Conservation (phyloP, 1,139 yeast genomes). For the Geotrichum candidum region DNA sequence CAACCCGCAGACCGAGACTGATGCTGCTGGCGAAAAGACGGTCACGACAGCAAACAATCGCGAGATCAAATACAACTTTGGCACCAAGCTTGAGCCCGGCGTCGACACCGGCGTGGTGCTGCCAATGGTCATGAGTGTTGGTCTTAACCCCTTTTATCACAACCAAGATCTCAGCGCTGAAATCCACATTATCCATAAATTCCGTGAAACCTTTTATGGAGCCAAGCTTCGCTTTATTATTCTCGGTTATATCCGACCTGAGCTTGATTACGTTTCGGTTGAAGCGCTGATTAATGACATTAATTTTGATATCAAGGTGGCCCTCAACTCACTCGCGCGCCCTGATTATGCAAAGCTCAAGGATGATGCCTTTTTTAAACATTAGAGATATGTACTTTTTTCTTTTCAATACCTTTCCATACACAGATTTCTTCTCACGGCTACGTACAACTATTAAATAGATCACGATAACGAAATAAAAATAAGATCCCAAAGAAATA, state of each 20-base stretch:
- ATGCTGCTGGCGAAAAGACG: constrained; percentile 7
- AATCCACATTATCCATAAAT: constrained; percentile 76
- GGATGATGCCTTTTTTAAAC: constrained; percentile 19
- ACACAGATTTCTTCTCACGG: not conserved
- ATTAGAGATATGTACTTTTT: not conserved
- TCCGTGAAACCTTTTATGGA: constrained; percentile 69
- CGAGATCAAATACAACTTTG: constrained; percentile 52
- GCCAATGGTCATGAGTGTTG: constrained; percentile 94
- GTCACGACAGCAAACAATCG: constrained; percentile 17
- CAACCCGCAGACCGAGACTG: constrained; percentile 11
- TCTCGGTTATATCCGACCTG: constrained; percentile 88
- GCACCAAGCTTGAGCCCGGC: constrained; percentile 41
- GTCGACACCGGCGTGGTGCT: constrained; percentile 44
- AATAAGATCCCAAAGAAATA: not conserved
- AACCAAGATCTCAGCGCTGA: constrained; percentile 61
- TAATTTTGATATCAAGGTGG: constrained; percentile 66
- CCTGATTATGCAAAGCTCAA: constrained; percentile 33
- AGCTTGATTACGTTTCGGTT: constrained; percentile 74
- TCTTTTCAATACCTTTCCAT: not conserved
- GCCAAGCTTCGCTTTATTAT: constrained; percentile 63
- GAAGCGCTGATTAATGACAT: constrained; percentile 88
- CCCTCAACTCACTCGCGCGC: constrained; percentile 45
- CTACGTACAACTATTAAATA: not conserved
- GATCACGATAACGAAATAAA: not conserved
- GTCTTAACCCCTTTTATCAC: constrained; percentile 90